Evolutionary conservation across 2,329 filamentous ascomycete species (phyloP).

Genomic region (Microthyrium microscopicum): DNA sequence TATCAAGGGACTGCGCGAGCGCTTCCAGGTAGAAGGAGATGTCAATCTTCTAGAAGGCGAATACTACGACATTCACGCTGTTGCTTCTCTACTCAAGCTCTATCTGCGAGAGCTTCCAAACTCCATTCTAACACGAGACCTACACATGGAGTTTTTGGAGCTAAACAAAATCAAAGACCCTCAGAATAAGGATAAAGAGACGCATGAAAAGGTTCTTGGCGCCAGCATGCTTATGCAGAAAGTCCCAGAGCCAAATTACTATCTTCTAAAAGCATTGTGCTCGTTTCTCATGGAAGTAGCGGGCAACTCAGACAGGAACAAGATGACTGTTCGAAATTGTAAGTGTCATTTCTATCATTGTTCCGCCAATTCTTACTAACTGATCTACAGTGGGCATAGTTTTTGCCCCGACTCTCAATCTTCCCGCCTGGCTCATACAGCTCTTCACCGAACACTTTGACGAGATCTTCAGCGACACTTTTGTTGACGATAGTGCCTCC

Average conservation of each 20-base stretch:
- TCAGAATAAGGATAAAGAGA: constrained; percentile 56
- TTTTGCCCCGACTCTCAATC: constrained; percentile 92
- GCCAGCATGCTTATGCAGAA: constrained; percentile 65
- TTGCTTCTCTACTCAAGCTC: constrained; percentile 83
- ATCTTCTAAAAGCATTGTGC: constrained; percentile 68
- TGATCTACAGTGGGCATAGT: constrained; percentile 64
- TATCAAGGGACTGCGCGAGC: constrained; percentile 77
- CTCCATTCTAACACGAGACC: constrained; percentile 77
- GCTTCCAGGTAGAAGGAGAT: constrained; percentile 87
- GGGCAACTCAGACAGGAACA: constrained; percentile 77
- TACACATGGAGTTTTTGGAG: constrained; percentile 81
- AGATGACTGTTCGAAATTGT: constrained; percentile 89
- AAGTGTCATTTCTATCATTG: constrained; percentile 10
- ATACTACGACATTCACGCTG: constrained; percentile 89
- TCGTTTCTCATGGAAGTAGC: constrained; percentile 84
- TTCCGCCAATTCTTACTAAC: constrained; percentile 1
- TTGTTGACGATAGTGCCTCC: constrained; percentile 37
- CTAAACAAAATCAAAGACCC: constrained; percentile 60
- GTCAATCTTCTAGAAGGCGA: constrained; percentile 74
- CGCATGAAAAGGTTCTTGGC: constrained; percentile 57
- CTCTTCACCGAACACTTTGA: constrained; percentile 84
- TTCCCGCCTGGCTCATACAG: constrained; percentile 85
- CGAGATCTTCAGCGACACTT: constrained; percentile 60
- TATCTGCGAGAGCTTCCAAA: constrained; percentile 85
- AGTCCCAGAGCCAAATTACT: constrained; percentile 64